Base-by-base conservation (phyloP, 768 basidiomycete genomes). In the Crepidotus variabilis region DNA sequence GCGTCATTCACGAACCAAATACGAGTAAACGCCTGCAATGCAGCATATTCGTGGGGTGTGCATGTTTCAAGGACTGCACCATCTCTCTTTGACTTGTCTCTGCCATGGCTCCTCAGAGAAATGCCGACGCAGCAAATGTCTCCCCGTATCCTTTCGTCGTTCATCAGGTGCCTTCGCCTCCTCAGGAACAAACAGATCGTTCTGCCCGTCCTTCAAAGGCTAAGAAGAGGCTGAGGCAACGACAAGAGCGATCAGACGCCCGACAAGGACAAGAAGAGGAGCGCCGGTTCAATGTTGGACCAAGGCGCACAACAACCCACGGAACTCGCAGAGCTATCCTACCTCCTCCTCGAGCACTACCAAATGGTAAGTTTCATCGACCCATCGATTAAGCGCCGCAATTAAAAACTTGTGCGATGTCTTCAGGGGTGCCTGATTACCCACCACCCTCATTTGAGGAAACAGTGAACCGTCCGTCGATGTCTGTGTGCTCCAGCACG, bases 401-500 rank as follows among this genome's bases (percentile, higher is more conserved):
- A 14, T 50, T 52, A 23, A 32, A 32, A 24, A 54, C n/a, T 28
- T 58, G 36, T 49, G 55, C 51, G 47, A 28, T 61, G 61, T 48
- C 39, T 57, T 64, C 62, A 78, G 68, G 70, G 62, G 68, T 76
- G 75, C 81, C 84, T 23, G 80, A 88, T 65, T 87, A 87, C 64
- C 87, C 86, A 6, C 90, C 90, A 11, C 89, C 90, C 23, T 82
- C 87, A 11, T 88, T 90, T 61, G 83, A 84, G 58, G 89, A 91
- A 69, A 86, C 86, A 4, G 82, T 80, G 35, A 78, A 75, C 8
- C 75, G 78, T 13, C 74, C 78, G 5, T 65, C 80, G 1, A 50
- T 71, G 53, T 78, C 67, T 57, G 71, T 68, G 56, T 74, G 64
- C 63, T 75, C 71, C 52, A 79, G 63, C 66, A 76, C 64, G 55